Percentiles rank a stretch among this genome's conserved stretches.
phyloP scores from a whole-genome alignment of 2,329 filamentous ascomycete species.

The Hymenoscyphus repandus region DNA sequence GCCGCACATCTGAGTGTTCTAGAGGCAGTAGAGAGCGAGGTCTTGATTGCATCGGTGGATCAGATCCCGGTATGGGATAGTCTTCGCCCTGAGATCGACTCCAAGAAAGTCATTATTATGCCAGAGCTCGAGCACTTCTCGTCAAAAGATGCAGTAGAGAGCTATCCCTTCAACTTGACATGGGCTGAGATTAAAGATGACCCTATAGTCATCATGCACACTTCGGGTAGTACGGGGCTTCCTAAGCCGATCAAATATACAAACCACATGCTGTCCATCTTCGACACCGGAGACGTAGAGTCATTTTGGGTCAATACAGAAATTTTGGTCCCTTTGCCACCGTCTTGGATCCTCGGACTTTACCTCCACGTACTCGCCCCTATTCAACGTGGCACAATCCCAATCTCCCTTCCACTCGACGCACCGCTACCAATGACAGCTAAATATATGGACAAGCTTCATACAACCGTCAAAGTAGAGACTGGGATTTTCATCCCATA shows the following conservation, averaged over 20 bases:
- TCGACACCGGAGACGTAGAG: constrained; percentile 3
- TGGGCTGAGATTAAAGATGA: constrained; percentile 4
- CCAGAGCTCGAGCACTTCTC: not conserved
- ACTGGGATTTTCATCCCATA: constrained; percentile 2
- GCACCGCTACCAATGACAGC: not conserved
- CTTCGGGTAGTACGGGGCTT: constrained; percentile 8
- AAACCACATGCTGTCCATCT: constrained; percentile 9
- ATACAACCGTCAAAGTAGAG: not conserved
- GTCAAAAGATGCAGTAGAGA: not conserved
- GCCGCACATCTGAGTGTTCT: constrained; percentile 3
- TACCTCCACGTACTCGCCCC: not conserved
- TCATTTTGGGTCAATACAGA: not conserved
- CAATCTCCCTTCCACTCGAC: not conserved
- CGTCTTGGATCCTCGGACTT: not conserved
- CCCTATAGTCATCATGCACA: constrained; percentile 9
- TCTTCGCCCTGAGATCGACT: constrained; percentile 1
- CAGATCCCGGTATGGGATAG: not conserved
- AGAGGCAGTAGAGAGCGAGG: not conserved
- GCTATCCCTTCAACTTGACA: not conserved
- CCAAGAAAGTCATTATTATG: not conserved
- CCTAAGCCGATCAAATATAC: constrained; percentile 8
- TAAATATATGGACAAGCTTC: constrained; percentile 1
- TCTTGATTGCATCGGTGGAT: not conserved
- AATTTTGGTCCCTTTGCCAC: not conserved
- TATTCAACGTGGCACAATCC: not conserved